Conservation (phyloP, 306 rosid genomes). For the Vigna nakashimae region DNA sequence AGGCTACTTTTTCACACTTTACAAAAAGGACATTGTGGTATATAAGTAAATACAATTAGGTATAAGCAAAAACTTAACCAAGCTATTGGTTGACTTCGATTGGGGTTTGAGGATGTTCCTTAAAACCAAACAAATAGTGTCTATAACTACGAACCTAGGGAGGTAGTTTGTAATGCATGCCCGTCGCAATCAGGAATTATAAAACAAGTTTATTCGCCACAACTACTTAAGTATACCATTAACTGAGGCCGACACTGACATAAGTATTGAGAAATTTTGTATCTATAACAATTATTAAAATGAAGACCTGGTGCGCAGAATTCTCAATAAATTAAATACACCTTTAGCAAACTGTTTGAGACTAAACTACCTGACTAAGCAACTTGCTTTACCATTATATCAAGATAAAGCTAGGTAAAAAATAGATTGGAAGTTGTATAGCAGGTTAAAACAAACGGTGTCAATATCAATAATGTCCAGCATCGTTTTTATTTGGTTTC, state of each 20-base stretch:
- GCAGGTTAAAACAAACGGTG: slow-evolving; percentile 30
- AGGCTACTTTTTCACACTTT: slow-evolving; percentile 20
- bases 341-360: background rate
- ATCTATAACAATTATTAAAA: background rate
- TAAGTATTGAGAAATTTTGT: background rate
- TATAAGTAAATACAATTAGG: background rate
- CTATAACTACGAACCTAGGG: background rate
- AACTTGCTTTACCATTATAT: background rate
- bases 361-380: slow-evolving; percentile 3
- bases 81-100: background rate
- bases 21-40: slow-evolving; percentile 1
- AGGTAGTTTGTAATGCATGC: background rate
- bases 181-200: background rate
- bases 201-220: background rate
- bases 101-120: slow-evolving; percentile 7
- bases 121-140: background rate
- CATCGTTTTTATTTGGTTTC: slow-evolving; percentile 20
- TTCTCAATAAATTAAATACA: background rate
- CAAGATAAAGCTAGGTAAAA: background rate
- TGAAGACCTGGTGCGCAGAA: background rate
- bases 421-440: background rate
- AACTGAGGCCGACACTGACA: background rate
- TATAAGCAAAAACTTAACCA: slow-evolving; percentile 31
- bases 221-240: background rate
- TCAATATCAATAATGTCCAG: background rate